Evolutionary conservation across 2,329 filamentous ascomycete species (phyloP), one percentile per base, ranked within the genome.

Genomic region (Nemania bipapillata): DNA sequence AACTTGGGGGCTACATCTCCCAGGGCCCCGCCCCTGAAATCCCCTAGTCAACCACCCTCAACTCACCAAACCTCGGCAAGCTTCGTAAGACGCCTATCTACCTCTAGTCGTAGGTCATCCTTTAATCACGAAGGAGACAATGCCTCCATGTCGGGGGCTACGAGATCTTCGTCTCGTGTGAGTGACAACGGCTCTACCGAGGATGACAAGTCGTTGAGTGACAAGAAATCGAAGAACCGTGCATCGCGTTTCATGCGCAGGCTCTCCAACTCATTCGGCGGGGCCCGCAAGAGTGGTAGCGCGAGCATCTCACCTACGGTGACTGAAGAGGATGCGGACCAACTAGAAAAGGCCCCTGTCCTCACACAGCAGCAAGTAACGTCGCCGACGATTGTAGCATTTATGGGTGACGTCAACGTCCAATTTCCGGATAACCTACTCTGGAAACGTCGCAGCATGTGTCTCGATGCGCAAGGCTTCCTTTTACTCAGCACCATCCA

Each of bases 381-480:
- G n/a, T 73, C 79, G 68, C 73, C 80, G 17, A 80, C 79, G 55
- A 82, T 89, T 60, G 85, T 90, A 28, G 85, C 92, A 3, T 90
- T 91, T 70, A 87, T 97, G 79, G 93, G 94, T 56, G 93, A 97
- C 76, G 91, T 99, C 71, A 98, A 99, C 75, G 92, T 98, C 11
- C 96, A 99, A 79, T 97, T 99, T 78, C 96, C 96, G 0, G 95
- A 98, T 78, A 97, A 93, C 63, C 85, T 99, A 54, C 86, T 99
- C 12, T 99, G 96, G 96, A 99, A 98, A 83, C 91, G 95, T 63
- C 90, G 96, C 68, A 94, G 91, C 76, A 90, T 97, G 81, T 91
- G 91, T 72, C 88, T 99, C 65, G 94, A 98, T 79, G 89, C 90
- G 8, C 86, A 91, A 68, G 96, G 95, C 20, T 94, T 92, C 80